Evolutionary conservation across 1,284 basidiomycete species (phyloP).

Genomic region (Fomitopsis betulina): DNA sequence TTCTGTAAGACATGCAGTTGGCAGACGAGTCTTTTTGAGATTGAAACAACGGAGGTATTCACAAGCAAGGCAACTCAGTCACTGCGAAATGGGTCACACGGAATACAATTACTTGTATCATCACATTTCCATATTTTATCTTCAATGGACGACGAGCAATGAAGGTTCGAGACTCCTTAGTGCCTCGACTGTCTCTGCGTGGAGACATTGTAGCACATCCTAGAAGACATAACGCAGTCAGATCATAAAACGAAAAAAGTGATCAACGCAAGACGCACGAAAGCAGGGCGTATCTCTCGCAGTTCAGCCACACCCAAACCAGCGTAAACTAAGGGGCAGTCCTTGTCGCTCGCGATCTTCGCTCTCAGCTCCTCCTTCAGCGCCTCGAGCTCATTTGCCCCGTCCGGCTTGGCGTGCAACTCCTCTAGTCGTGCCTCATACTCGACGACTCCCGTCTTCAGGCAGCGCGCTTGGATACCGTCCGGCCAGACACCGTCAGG

Average conservation of each 20-base stretch:
- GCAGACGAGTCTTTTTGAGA: background rate
- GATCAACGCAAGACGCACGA: background rate
- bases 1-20: too few species aligned
- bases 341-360: conserved; percentile 3
- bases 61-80: too few species aligned
- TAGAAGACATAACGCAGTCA: background rate
- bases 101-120: background rate
- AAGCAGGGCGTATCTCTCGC: background rate
- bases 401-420: background rate
- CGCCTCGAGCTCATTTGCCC: background rate
- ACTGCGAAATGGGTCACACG: background rate
- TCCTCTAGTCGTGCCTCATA: background rate
- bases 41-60: too few species aligned
- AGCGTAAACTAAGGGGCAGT: conserved; percentile 1
- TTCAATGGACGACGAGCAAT: background rate
- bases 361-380: background rate
- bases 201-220: background rate
- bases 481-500: conserved; percentile 60
- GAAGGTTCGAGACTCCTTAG: background rate
- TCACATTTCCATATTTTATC: background rate
- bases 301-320: conserved; percentile 1
- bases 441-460: background rate
- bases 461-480: conserved; percentile 26
- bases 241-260: background rate
- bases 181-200: background rate